Percentiles rank a stretch among this genome's conserved stretches.
Evolutionary conservation across 106 monocot genomes (phyloP).

Genomic region (Posidonia australis): DNA sequence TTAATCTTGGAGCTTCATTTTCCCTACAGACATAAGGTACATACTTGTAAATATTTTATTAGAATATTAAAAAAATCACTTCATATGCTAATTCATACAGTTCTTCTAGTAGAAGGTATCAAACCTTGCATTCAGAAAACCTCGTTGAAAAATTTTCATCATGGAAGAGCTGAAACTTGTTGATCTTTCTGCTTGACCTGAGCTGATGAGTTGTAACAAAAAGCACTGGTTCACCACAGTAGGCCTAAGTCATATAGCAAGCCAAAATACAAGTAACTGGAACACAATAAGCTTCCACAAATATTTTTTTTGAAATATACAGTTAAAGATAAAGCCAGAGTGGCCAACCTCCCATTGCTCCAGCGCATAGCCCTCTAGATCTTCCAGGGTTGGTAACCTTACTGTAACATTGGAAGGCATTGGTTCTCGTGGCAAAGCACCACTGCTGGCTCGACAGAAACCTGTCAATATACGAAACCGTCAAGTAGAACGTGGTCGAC

Average conservation of each 20-base stretch:
- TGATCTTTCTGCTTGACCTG: slow-evolving; percentile 61
- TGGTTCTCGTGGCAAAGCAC: slow-evolving; percentile 71
- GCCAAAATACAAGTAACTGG: too few species aligned
- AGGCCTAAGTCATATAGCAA: background rate
- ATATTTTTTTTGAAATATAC: background rate
- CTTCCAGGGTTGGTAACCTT: slow-evolving; percentile 66
- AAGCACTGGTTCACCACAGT: slow-evolving; percentile 51
- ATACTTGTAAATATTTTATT: background rate
- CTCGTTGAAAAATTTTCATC: slow-evolving; percentile 92
- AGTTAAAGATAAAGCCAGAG: slow-evolving; percentile 5
- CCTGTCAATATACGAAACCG: too few species aligned
- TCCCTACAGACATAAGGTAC: slow-evolving; percentile 43
- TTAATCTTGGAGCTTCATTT: slow-evolving; percentile 79
- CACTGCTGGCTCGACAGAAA: too few species aligned
- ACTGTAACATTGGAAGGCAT: slow-evolving; percentile 56
- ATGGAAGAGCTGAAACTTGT: slow-evolving; percentile 82
- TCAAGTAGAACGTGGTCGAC: too few species aligned
- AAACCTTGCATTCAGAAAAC: slow-evolving; percentile 90
- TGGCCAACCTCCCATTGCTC: slow-evolving; percentile 84
- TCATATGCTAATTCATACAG: background rate
- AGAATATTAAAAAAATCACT: background rate
- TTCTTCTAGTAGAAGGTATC: background rate
- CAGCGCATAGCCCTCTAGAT: slow-evolving; percentile 73
- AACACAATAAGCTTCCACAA: background rate
- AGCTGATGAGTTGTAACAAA: slow-evolving; percentile 89